phyloP scores from a whole-genome alignment of 176 grass and related monocot species.

The Hordeum vulgare region DNA sequence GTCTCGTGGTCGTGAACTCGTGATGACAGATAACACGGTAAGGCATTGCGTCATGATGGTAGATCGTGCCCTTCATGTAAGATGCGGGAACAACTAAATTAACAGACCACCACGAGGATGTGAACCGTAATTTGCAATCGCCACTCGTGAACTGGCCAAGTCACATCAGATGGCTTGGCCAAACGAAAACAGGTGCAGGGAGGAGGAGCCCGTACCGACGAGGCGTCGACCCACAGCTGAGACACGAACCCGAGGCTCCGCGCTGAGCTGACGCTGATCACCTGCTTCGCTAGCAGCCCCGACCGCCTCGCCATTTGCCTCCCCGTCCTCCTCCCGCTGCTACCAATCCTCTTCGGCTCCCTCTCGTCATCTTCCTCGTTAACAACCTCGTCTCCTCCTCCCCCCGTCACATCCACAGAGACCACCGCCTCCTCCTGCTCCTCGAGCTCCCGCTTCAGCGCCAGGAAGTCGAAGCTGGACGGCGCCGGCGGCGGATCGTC shows the following conservation, averaged over 20 bases:
- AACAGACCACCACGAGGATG: not conserved
- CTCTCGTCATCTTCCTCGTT: constrained; percentile 11
- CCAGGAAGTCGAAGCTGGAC: constrained; percentile 80
- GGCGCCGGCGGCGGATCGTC: constrained; percentile 28
- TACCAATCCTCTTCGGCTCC: constrained; percentile 16
- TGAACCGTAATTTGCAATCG: not conserved
- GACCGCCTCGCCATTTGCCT: constrained; percentile 65
- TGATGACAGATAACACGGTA: not conserved
- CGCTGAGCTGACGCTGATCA: constrained; percentile 75
- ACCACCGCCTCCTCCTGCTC: constrained; percentile 25
- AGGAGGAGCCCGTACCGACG: constrained; percentile 31
- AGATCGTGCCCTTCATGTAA: not conserved
- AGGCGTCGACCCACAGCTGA: constrained; percentile 82
- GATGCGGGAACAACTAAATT: not conserved
- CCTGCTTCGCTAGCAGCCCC: constrained; percentile 84
- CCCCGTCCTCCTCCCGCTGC: constrained; percentile 26
- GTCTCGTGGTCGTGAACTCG: not conserved
- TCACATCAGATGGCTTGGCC: not conserved
- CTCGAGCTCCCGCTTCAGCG: constrained; percentile 80
- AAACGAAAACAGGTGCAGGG: not conserved
- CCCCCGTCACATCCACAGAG: not conserved
- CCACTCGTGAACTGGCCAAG: not conserved
- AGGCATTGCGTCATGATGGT: not conserved
- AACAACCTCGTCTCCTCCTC: not conserved
- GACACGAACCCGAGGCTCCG: constrained; percentile 89